Conservation (phyloP, 2,329 filamentous ascomycete genomes). For the Lachnellula arida region DNA sequence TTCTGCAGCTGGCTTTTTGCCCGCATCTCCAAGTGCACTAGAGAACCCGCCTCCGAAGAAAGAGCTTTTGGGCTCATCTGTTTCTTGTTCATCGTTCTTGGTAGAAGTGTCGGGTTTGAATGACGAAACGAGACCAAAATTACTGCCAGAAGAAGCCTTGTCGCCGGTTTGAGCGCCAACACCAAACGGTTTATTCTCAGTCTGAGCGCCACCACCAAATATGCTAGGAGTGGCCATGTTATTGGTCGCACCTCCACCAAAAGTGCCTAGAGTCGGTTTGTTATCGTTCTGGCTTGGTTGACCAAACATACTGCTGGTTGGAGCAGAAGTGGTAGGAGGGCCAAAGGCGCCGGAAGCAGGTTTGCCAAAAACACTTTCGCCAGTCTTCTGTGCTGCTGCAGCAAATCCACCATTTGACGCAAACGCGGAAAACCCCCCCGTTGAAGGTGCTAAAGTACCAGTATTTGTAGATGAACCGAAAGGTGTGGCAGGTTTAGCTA, state of each 20-base stretch:
- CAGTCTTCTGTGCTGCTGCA: slow-evolving; percentile 26
- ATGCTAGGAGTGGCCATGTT: slow-evolving; percentile 14
- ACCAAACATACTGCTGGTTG: slow-evolving; percentile 11
- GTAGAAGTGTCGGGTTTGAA: slow-evolving; percentile 45
- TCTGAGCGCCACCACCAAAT: slow-evolving; percentile 37
- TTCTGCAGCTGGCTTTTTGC: slow-evolving; percentile 28
- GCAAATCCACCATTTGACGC: slow-evolving; percentile 52
- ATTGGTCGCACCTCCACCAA: slow-evolving; percentile 2
- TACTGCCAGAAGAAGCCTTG: slow-evolving; percentile 13
- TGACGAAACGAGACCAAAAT: slow-evolving; percentile 30
- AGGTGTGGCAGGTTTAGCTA: slow-evolving; percentile 35
- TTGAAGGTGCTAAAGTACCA: slow-evolving; percentile 30
- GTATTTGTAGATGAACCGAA: slow-evolving; percentile 28
- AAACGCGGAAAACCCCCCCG: slow-evolving; percentile 51
- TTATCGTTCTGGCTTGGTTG: not conserved
- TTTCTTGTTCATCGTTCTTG: slow-evolving; percentile 53
- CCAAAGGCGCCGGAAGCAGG: slow-evolving; percentile 33
- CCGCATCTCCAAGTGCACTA: slow-evolving; percentile 49
- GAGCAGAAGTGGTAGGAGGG: slow-evolving; percentile 14
- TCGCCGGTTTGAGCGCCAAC: not conserved
- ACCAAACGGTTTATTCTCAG: slow-evolving; percentile 26
- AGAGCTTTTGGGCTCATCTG: slow-evolving; percentile 38
- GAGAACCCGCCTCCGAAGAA: slow-evolving; percentile 61
- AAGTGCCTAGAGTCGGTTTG: slow-evolving; percentile 11
- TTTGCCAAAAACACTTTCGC: slow-evolving; percentile 29